Evolutionary conservation across 441 rosid species (phyloP).

Genomic region (Sinapis alba): DNA sequence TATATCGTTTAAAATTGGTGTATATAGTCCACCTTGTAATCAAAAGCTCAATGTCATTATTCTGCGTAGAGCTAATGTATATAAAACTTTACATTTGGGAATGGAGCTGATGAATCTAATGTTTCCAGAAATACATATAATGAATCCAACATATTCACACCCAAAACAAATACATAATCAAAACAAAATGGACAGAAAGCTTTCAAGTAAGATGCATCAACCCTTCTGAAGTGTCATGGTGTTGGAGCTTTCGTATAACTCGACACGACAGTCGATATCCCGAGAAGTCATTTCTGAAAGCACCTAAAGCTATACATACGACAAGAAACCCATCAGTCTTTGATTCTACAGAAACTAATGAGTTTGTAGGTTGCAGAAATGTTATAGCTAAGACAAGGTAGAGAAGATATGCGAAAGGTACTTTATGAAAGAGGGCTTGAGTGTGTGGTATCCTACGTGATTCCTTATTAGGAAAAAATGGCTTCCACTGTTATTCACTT

Average conservation of each 20-base stretch:
- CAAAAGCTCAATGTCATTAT: not conserved
- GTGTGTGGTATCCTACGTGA: not conserved
- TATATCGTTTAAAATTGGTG: not conserved
- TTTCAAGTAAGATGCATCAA: not conserved
- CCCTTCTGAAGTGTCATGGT: constrained; percentile 14
- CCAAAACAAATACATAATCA: not conserved
- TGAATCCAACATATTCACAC: not conserved
- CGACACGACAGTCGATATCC: constrained; percentile 31
- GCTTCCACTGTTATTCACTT: constrained; percentile 17
- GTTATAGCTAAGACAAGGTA: not conserved
- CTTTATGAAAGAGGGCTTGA: not conserved
- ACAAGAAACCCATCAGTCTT: constrained; percentile 30
- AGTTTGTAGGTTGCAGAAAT: not conserved
- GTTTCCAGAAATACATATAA: not conserved
- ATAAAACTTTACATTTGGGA: not conserved
- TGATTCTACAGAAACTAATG: not conserved
- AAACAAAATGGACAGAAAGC: not conserved
- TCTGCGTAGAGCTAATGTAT: not conserved
- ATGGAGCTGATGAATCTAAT: not conserved
- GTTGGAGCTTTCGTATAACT: constrained; percentile 32
- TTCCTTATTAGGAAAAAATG: not conserved
- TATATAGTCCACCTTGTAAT: not conserved
- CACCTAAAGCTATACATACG: constrained; percentile 33
- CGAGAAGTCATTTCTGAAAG: constrained; percentile 24
- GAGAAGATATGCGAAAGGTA: not conserved